These are phyloP conservation scores for Litchi chinensis DNA, from an alignment of 345 rosid genomes.

Conservation along the genomic window DNA sequence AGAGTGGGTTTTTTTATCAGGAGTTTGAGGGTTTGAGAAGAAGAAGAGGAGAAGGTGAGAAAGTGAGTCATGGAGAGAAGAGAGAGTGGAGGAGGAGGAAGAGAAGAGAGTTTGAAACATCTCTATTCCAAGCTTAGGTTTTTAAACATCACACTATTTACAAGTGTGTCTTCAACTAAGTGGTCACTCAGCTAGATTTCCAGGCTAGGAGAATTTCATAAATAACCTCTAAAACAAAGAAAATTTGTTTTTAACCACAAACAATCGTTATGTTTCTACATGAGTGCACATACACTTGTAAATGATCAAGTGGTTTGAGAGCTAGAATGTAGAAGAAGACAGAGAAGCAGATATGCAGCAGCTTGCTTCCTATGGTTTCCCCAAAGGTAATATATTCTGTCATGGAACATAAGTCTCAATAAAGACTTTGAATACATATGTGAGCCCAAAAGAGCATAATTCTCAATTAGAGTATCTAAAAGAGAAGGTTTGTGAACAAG, in stretches of 20 bases:
- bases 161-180: too few species aligned
- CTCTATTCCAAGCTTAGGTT: too few species aligned
- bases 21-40: conserved; percentile 15
- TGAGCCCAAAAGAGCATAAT: neutral
- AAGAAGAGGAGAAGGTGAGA: conserved; percentile 17
- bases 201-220: too few species aligned
- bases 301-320: conserved; percentile 43
- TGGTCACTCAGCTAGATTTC: too few species aligned
- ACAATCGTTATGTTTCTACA: conserved; percentile 22
- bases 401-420: neutral
- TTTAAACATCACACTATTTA: too few species aligned
- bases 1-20: conserved; percentile 34
- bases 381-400: neutral
- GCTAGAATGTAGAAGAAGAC: conserved; percentile 23
- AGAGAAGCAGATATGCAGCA: conserved; percentile 15
- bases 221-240: too few species aligned
- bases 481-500: neutral
- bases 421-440: neutral
- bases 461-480: neutral
- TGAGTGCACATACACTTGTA: conserved; percentile 41
- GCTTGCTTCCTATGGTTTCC: neutral
- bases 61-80: conserved; percentile 10
- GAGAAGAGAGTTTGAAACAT: neutral
- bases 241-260: too few species aligned
- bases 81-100: neutral